Base-by-base conservation (phyloP, 495 filamentous ascomycete genomes). In the Aspergillus homomorphus region DNA sequence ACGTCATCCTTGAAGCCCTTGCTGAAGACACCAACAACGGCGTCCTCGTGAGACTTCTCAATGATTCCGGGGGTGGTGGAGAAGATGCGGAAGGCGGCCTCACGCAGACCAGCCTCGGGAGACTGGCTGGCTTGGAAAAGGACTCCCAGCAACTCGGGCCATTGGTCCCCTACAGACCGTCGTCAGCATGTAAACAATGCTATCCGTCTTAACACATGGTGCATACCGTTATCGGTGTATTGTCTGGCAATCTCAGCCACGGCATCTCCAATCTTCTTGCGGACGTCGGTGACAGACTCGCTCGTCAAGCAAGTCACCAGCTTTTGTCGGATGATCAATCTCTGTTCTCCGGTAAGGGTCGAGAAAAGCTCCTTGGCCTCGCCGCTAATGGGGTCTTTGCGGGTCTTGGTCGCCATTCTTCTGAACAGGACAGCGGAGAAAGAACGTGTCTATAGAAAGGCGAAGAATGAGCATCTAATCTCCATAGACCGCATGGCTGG, bases 201-300 rank as follows among this genome's bases (percentile, higher is more conserved):
- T 23, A 16, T 19, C 46, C 23, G 23, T 46, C 43, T 33, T 58
- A 26, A 44, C 8, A 42, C 54, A 16, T 21, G 18, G 23, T 62
- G 65, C 89, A 72, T 80, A 96, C 91, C 87, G 61, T 87, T 89
- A 66, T 97, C 95, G 52, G 89, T 88, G 72, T 97, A 96, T 70
- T 98, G 91, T 66, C 95, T 86, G 30, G 92, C 95, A 45, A 98
- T 77, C 69, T 99, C 95, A 7, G 95, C 95, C 59, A 98, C 87
- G 2, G 94, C 91, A 73, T 99, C 95, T 55, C 91, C 92, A 68
- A 97, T 89, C 75, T 98, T 99, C 71, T 95, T 95, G 68, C 95
- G 82, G 38, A 96, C 89, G 16, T 84, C 73, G 45, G 82, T 78
- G 20, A 87, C 79, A 7, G 79, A 73, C 74, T 98, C 95, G 45